Base-by-base conservation (phyloP, 2,329 filamentous ascomycete species). In the Erysiphe pulchra region DNA sequence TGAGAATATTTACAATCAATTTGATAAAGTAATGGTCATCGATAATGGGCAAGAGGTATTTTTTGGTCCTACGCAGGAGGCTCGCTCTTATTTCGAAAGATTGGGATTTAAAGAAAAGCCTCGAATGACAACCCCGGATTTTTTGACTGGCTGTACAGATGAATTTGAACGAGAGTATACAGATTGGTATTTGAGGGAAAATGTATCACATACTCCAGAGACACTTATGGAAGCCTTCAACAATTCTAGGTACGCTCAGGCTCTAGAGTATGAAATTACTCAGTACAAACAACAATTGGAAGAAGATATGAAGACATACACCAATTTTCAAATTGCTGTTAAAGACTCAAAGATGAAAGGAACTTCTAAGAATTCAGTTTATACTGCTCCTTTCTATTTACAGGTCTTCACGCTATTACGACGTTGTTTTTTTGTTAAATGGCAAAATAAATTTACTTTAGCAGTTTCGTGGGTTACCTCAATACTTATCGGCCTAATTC, bases 351-450 rank as follows among this genome's bases (percentile, higher is more conserved):
- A 92, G 65, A 76, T 81, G 11, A 75, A 77, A 46, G 70, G 75
- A 8, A 79, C 82, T 0, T 63, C 68, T 0, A 73, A 76, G 55
- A 74, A 72, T 47, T 87, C 81, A 0, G 79, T 87, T 32, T 92
- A 92, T 62, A 77, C 75, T 1, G 78, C 86, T 46, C 82, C 83
- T 0, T 90, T 90, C 61, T 74, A 85, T 51, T 65, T 82, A 1
- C 85, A 92, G 58, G 69, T 90, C 18, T 86, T 77, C 77, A 80
- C 80, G 0, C 62, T 90, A 50, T 80, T 86, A 70, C 78, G 83
- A 59, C 74, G 84, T 5, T 83, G 92, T 58, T 90, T 85, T 58
- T 66, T 79, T 45, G 75, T 92, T 54, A 90, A 90, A 63, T 77
- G 83, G 65, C 82, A 92, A 59, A 83, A 92, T 58, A 78, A 77